Evolutionary conservation across 768 basidiomycete species (phyloP).

Genomic region (Leccinellum albellum): DNA sequence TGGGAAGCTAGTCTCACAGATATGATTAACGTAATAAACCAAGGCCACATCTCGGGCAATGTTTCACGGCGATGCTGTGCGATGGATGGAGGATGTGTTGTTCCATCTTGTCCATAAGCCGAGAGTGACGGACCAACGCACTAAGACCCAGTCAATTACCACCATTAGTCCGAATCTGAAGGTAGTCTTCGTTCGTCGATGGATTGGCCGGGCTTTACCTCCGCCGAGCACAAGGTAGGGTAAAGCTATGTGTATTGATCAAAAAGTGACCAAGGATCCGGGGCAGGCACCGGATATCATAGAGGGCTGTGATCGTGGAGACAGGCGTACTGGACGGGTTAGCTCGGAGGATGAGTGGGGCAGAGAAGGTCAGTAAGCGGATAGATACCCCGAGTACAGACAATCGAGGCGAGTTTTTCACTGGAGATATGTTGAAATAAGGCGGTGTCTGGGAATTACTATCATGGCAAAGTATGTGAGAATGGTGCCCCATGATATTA

Average conservation of each 20-base stretch:
- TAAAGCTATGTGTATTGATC: neutral
- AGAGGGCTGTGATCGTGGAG: conserved; percentile 4
- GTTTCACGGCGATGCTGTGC: neutral
- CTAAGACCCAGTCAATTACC: neutral
- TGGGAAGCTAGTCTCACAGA: neutral
- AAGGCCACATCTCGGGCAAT: neutral
- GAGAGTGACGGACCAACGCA: neutral
- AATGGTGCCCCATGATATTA: neutral
- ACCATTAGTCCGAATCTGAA: neutral
- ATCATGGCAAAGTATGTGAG: neutral
- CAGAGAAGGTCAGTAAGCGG: neutral
- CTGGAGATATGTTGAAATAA: neutral
- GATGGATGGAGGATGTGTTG: neutral
- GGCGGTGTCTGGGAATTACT: conserved; percentile 4
- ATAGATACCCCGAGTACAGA: neutral
- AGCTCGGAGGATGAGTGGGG: neutral
- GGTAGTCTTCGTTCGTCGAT: neutral
- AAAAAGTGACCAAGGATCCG: neutral
- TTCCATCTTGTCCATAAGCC: neutral
- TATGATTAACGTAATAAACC: conserved; percentile 10
- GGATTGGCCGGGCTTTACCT: neutral
- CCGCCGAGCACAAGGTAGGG: neutral
- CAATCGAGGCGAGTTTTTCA: neutral
- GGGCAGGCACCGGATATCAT: neutral
- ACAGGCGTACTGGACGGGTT: neutral